Conservation (phyloP, 1,139 yeast species). For the Geotrichum fermentans region DNA sequence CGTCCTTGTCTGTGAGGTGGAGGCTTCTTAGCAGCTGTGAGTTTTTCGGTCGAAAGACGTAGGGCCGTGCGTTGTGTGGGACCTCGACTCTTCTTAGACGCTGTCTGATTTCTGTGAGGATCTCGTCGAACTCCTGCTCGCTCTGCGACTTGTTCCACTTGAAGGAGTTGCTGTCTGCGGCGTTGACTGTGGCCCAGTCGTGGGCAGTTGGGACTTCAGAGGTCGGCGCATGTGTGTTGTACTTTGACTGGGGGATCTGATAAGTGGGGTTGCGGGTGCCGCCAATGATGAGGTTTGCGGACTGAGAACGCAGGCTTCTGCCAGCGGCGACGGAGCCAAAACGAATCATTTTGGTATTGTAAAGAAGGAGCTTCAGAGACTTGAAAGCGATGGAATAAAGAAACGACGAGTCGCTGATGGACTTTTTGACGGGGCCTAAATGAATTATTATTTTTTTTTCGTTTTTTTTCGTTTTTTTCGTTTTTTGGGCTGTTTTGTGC, state of each 20-base stretch:
- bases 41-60: constrained; percentile 20
- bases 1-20: constrained; percentile 19
- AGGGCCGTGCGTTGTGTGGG: constrained; percentile 16
- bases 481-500: too few relatives aligned
- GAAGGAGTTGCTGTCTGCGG: constrained; percentile 4
- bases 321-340: constrained; percentile 11
- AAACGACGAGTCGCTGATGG: background rate
- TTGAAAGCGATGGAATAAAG: background rate
- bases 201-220: constrained; percentile 4
- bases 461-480: too few relatives aligned
- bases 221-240: constrained; percentile 2
- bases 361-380: background rate
- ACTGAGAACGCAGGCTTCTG: constrained; percentile 13
- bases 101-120: constrained; percentile 17
- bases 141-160: constrained; percentile 9
- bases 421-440: background rate
- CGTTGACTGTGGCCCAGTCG: constrained; percentile 13
- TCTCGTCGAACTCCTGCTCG: constrained; percentile 14
- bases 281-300: constrained; percentile 6
- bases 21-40: constrained; percentile 12
- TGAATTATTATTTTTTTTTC: too few relatives aligned
- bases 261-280: constrained; percentile 3
- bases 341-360: constrained; percentile 2
- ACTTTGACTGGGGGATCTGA: constrained; percentile 5
- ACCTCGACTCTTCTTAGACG: constrained; percentile 16